Evolutionary conservation across 805 yeast genomes (phyloP), one percentile per base, ranked within the genome.

Genomic region (Debaryomyces castellii): DNA sequence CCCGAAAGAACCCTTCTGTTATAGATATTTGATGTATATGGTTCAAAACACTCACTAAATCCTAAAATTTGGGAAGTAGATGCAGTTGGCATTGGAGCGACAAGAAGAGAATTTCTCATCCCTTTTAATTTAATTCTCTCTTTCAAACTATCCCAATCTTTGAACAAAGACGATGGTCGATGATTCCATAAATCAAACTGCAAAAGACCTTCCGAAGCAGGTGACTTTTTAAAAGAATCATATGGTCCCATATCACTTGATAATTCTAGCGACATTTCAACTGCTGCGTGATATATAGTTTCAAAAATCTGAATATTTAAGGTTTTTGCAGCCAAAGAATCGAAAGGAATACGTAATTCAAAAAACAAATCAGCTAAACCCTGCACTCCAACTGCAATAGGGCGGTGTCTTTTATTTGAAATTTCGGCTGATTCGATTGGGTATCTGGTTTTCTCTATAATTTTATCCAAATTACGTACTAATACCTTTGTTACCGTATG

Each of bases 21-120:
- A 68, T 90, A 92, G 58, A 92, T 82, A 69, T 92, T 92, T 17
- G 97, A 89, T 6, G 99, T 91, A 64, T 83, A 82, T 10, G 99
- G 98, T 67, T 92, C 99, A 65, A 92, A 92, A 68, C 97, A 91
- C 71, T 92, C 98, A 57, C 83, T 91, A 73, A 80, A 89, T 33
- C 97, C 98, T 43, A 92, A 74, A 42, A 92, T 91, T 71, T 90
- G 97, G 3, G 98, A 92, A 1, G 98, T 92, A 1, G 97, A 89
- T 1, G 98, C 98, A 14, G 98, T 92, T 37, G 98, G 98, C 98
- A 92, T 92, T 43, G 97, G 94, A 1, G 95, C 97, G 27, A 91
- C 87, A 14, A 91, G 65, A 46, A 92, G 69, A 4, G 97, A 92
- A 72, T 92, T 92, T 60, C 97, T 75, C 35, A 92, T 58, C 40